Percentiles rank a stretch among this genome's conserved stretches.
These are phyloP conservation scores for Russula brevipes DNA, from an alignment of 768 basidiomycete species.

Conservation along the genomic window DNA sequence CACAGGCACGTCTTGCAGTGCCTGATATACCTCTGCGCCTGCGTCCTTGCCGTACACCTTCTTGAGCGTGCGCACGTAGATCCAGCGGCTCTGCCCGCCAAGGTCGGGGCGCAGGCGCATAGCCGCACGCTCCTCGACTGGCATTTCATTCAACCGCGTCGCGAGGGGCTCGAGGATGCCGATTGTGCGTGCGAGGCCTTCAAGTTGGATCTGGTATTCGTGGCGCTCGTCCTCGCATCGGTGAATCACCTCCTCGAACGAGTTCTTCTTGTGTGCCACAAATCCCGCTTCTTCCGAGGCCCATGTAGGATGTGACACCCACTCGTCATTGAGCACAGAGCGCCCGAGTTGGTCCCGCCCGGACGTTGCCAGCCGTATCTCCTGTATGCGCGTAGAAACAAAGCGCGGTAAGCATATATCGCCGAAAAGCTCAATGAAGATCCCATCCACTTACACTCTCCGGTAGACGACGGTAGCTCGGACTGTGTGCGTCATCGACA, in stretches of 20 bases:
- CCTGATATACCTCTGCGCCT: constrained; percentile 69
- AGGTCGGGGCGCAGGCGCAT: constrained; percentile 85
- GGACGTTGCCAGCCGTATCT: constrained; percentile 85
- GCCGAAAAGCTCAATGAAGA: constrained; percentile 7
- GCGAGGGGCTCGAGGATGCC: constrained; percentile 85
- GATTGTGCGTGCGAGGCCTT: constrained; percentile 86
- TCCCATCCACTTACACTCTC: constrained; percentile 60
- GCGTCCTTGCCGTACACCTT: constrained; percentile 87
- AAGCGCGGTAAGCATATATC: constrained; percentile 9
- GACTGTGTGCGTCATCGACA: constrained; percentile 81
- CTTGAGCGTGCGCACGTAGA: constrained; percentile 91
- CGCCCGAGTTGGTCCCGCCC: constrained; percentile 92
- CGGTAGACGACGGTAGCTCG: constrained; percentile 88
- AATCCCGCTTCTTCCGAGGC: constrained; percentile 95
- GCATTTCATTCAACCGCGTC: constrained; percentile 82
- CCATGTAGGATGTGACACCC: constrained; percentile 99
- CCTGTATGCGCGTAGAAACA: constrained; percentile 42
- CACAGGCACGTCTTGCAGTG: constrained; percentile 86
- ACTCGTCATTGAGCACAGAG: constrained; percentile 93
- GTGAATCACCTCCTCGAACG: constrained; percentile 92
- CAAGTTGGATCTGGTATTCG: constrained; percentile 94
- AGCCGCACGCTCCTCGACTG: constrained; percentile 71
- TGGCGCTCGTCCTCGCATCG: constrained; percentile 98
- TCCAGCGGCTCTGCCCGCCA: constrained; percentile 78
- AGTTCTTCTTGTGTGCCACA: constrained; percentile 93